These are phyloP conservation scores for Curvularia lunata DNA, from an alignment of 2,329 filamentous ascomycete genomes.

Conservation along the genomic window DNA sequence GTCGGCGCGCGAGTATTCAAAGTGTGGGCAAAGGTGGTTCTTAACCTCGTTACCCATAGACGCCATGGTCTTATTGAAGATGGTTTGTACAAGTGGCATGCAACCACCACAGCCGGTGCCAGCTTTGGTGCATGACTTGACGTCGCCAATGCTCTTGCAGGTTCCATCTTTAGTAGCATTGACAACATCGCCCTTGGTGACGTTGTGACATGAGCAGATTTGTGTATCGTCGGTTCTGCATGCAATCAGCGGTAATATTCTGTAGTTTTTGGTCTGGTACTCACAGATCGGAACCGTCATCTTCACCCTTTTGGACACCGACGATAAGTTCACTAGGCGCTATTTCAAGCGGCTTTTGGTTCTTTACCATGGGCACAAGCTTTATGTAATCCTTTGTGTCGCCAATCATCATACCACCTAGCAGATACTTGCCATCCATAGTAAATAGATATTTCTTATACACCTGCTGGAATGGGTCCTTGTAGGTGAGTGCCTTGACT, in stretches of 20 bases:
- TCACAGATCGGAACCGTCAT: slow-evolving; percentile 76
- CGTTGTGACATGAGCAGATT: slow-evolving; percentile 92
- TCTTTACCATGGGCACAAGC: slow-evolving; percentile 84
- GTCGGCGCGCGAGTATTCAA: slow-evolving; percentile 81
- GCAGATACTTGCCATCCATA: slow-evolving; percentile 83
- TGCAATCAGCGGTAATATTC: slow-evolving; percentile 21
- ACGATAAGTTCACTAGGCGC: slow-evolving; percentile 84
- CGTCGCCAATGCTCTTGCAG: slow-evolving; percentile 80
- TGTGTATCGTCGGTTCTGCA: slow-evolving; percentile 76
- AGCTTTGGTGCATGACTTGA: slow-evolving; percentile 91
- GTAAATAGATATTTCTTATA: slow-evolving; percentile 97
- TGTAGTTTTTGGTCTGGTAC: slow-evolving; percentile 23
- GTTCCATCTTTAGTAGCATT: slow-evolving; percentile 74
- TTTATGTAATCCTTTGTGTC: slow-evolving; percentile 92
- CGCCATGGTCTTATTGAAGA: slow-evolving; percentile 88
- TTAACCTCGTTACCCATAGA: slow-evolving; percentile 86
- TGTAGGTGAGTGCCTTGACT: slow-evolving; percentile 86
- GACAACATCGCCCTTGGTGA: slow-evolving; percentile 81
- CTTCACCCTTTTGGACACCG: slow-evolving; percentile 74
- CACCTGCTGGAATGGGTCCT: slow-evolving; percentile 83
- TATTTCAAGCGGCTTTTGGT: slow-evolving; percentile 77
- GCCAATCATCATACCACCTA: slow-evolving; percentile 98
- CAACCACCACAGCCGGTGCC: slow-evolving; percentile 91
- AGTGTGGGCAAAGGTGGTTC: slow-evolving; percentile 85
- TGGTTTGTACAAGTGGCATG: slow-evolving; percentile 84